Base-by-base conservation (phyloP, 768 basidiomycete species). In the Clathrus columnatus region DNA sequence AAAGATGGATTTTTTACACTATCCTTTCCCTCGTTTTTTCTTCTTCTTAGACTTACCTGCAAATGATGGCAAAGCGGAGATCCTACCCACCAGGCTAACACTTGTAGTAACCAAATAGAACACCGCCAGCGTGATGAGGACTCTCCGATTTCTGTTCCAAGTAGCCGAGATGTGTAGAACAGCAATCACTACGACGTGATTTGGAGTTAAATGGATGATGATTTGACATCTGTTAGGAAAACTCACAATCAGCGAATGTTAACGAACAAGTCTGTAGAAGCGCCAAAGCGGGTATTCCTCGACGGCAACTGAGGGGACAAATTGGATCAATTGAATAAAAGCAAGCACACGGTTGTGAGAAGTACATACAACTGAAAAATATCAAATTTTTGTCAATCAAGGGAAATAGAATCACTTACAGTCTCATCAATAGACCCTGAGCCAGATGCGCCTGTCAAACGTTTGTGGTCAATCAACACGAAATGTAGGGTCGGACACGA, bases 381-480 rank as follows among this genome's bases (percentile, higher is more conserved):
- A 32, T 36, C n/a, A 36, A 11, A 11, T n/a, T 11, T 36, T 4
- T n/a, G 36, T 14, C n/a, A 8, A 32, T 4, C 36, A 11, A 36
- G n/a, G 11, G 36, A 36, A 4, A 36, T 36, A 5, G 36, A 11
- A 36, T n/a, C n/a, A 36, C 36, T 36, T 23, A 47, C 54, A 7
- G 21, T 48, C 23, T 48, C 54, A 8, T n/a, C 41, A 20, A 55
- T 18, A 20, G 23, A 2, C 17, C 21, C 45, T 14, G 45, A 44
- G 10, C 54, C 54, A 17, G 54, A 55, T n/a, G 20, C 32, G 20
- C 45, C 54, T 53, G 41, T 27, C 18, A 27, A 51, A 11, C 23
- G 8, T 32, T 41, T 43, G 28, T n/a, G 26, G 45, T 27, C 36
- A 16, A 53, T 43, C 23, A 26, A 53, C 24, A 46, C 47, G 26